phyloP scores from a whole-genome alignment of 331 rosid species.

The Pyrus hybrid region DNA sequence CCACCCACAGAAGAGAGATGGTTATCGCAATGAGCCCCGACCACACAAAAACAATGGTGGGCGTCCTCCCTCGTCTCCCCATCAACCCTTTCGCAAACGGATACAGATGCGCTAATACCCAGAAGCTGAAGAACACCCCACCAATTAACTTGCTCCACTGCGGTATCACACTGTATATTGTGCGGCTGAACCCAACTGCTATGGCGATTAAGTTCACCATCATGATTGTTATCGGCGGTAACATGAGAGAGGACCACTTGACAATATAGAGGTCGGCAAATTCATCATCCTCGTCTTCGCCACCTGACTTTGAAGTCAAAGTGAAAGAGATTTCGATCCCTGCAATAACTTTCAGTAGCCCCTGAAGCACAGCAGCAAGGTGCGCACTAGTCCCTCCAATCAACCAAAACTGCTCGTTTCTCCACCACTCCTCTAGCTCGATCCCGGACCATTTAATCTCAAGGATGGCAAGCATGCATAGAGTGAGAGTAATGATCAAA shows the following conservation, averaged over 20 bases:
- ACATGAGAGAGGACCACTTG: slow-evolving; percentile 70
- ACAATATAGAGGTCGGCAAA: slow-evolving; percentile 50
- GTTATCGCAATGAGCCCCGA: slow-evolving; percentile 66
- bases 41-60: slow-evolving; percentile 78
- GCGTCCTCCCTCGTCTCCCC: slow-evolving; percentile 77
- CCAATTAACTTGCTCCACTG: slow-evolving; percentile 68
- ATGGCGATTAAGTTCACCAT: slow-evolving; percentile 65
- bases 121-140: slow-evolving; percentile 79
- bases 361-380: slow-evolving; percentile 76
- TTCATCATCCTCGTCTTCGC: slow-evolving; percentile 65
- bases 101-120: slow-evolving; percentile 77
- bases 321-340: slow-evolving; percentile 84
- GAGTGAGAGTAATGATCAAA: slow-evolving; percentile 51
- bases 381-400: slow-evolving; percentile 92
- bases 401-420: slow-evolving; percentile 82
- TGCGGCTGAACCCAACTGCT: slow-evolving; percentile 53
- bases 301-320: slow-evolving; percentile 61
- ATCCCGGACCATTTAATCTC: slow-evolving; percentile 87
- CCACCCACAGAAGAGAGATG: slow-evolving; percentile 76
- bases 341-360: slow-evolving; percentile 62
- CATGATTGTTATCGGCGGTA: slow-evolving; percentile 71
- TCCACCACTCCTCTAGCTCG: slow-evolving; percentile 81
- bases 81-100: slow-evolving; percentile 78
- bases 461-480: slow-evolving; percentile 54
- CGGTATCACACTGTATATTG: slow-evolving; percentile 51